Evolutionary conservation across 2,329 filamentous ascomycete species (phyloP).

Genomic region (Ramichloridium luteum): DNA sequence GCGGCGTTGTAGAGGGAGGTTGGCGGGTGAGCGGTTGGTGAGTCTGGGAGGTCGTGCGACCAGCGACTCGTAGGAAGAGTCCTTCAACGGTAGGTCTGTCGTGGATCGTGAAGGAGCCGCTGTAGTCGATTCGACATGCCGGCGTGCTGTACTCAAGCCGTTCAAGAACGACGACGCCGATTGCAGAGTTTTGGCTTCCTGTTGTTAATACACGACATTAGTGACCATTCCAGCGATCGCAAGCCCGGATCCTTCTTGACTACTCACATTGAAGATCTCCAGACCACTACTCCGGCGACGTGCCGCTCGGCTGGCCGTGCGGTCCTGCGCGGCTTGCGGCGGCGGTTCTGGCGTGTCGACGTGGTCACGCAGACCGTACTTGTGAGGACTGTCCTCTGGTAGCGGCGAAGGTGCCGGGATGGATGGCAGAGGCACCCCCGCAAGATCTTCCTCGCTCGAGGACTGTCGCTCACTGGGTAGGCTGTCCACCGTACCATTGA

Average conservation of each 20-base stretch:
- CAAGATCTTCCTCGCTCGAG: too few relatives aligned
- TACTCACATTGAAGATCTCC: slow-evolving; percentile 23
- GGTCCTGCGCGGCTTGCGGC: slow-evolving; percentile 11
- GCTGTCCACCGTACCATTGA: too few relatives aligned
- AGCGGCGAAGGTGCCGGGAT: slow-evolving; percentile 22
- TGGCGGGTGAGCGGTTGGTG: too few relatives aligned
- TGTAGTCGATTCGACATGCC: slow-evolving; percentile 19
- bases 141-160: slow-evolving; percentile 21
- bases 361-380: slow-evolving; percentile 23
- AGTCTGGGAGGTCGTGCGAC: too few relatives aligned
- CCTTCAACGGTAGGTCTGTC: slow-evolving; percentile 4
- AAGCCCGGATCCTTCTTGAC: not conserved
- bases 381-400: slow-evolving; percentile 25
- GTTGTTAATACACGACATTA: slow-evolving; percentile 8
- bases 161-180: slow-evolving; percentile 24
- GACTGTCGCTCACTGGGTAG: too few relatives aligned
- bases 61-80: too few relatives aligned
- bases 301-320: slow-evolving; percentile 13
- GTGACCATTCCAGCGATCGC: not conserved
- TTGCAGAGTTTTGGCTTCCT: slow-evolving; percentile 24
- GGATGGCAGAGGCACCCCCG: slow-evolving; percentile 20
- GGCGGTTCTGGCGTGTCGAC: slow-evolving; percentile 22
- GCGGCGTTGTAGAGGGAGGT: slow-evolving; percentile 10
- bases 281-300: slow-evolving; percentile 21
- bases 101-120: slow-evolving; percentile 9